phyloP scores from a whole-genome alignment of 257 asterid species.

The Plantago elongata region DNA sequence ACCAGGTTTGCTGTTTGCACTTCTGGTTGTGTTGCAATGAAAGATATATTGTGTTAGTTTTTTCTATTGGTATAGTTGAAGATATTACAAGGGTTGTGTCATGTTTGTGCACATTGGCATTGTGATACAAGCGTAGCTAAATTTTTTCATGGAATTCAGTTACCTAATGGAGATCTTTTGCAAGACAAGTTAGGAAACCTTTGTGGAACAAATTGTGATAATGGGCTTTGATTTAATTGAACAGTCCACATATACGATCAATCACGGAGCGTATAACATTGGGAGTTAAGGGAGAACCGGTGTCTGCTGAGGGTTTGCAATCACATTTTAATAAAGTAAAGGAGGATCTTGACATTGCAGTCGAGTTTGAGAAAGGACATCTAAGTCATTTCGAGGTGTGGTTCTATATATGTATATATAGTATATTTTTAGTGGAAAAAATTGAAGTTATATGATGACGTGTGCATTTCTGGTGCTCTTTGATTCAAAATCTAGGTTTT shows the following conservation, averaged over 20 bases:
- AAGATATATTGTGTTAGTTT: too few relatives aligned
- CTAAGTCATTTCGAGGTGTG: conserved; percentile 93
- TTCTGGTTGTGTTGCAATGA: too few relatives aligned
- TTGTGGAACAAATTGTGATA: conserved; percentile 15
- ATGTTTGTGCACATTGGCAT: not conserved
- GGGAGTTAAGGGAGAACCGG: conserved; percentile 65
- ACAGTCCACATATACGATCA: conserved; percentile 86
- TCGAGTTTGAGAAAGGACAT: conserved; percentile 53
- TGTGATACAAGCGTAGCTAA: not conserved
- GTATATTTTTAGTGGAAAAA: conserved; percentile 5
- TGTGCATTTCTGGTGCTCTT: conserved; percentile 13
- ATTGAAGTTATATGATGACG: not conserved
- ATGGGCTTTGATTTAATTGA: conserved; percentile 23
- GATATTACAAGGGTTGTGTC: not conserved
- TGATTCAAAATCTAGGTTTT: conserved; percentile 50
- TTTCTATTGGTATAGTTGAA: not conserved
- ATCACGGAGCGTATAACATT: conserved; percentile 87
- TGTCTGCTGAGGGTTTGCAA: conserved; percentile 51
- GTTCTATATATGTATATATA: conserved; percentile 7
- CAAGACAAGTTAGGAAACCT: conserved; percentile 2
- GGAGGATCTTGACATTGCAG: conserved; percentile 49
- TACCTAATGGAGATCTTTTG: too few relatives aligned
- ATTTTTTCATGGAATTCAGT: too few relatives aligned
- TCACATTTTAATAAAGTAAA: conserved; percentile 56
- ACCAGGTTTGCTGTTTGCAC: conserved; percentile 46